Percentiles rank a stretch among this genome's conserved stretches.
These are phyloP conservation scores for Cyclostephanos invisitatus DNA, from an alignment of 108 stramenopile species.

Conservation along the genomic window DNA sequence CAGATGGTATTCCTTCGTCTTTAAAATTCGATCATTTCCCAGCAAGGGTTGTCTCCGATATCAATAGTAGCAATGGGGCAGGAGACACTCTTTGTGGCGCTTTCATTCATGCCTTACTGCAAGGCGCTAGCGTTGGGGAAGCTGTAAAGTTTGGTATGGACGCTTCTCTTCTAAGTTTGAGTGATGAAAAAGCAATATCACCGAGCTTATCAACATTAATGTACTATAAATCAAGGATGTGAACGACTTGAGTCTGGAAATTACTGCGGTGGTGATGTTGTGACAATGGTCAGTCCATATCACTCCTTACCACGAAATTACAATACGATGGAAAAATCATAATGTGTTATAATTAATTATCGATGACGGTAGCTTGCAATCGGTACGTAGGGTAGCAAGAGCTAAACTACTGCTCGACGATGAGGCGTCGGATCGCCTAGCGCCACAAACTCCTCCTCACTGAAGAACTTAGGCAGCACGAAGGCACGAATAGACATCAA, in stretches of 20 bases:
- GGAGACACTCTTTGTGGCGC: constrained; percentile 69
- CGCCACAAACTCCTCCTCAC: constrained; percentile 71
- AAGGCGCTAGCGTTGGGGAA: constrained; percentile 34
- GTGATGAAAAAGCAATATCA: constrained; percentile 52
- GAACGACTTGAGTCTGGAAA: too few species aligned
- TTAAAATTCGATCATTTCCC: constrained; percentile 39
- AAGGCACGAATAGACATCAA: constrained; percentile 83
- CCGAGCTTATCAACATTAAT: constrained; percentile 39
- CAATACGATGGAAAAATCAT: too few species aligned
- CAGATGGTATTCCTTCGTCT: not conserved
- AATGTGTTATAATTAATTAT: too few species aligned
- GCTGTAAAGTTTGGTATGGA: constrained; percentile 59
- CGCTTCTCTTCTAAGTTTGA: constrained; percentile 55
- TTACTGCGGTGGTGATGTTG: too few species aligned
- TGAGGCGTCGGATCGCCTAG: constrained; percentile 73
- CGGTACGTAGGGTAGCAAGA: too few species aligned
- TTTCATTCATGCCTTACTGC: constrained; percentile 61
- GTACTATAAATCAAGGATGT: not conserved
- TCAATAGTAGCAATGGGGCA: constrained; percentile 63
- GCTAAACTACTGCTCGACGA: constrained; percentile 11
- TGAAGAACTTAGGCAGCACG: constrained; percentile 81
- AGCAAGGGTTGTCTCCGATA: constrained; percentile 18
- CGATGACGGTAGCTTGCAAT: too few species aligned
- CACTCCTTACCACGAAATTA: too few species aligned
- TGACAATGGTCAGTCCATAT: too few species aligned